Evolutionary conservation across 225 moss, liverwort and hornwort species (phyloP), one percentile per base, ranked within the genome.

Genomic region (Bryum argenteum): DNA sequence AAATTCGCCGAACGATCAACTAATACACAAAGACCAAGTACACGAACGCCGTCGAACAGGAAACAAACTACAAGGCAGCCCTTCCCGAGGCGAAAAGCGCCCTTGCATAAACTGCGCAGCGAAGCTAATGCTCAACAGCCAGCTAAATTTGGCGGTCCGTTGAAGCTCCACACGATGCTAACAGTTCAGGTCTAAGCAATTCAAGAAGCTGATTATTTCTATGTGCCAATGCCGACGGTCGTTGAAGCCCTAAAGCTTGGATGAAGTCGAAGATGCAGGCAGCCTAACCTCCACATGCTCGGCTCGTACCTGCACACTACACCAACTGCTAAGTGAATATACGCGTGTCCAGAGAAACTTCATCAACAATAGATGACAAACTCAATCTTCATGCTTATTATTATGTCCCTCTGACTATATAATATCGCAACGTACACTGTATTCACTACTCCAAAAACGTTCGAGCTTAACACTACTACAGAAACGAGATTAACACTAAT

Each of bases 231-330:
- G 81, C 81, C 81, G 73, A 76, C 78, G 80, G 80, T 74, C 19
- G 78, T 78, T 73, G 81, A 72, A 67, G 50, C 73, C 80, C 78
- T 78, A 58, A 59, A 76, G 72, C 70, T 77, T 45, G 56, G 72
- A 47, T 52, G 58, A 22, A 58, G 73, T 83, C 75, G 78, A 67
- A 75, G 83, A 83, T 83, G 70, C 67, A 21, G 62, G 70, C 80
- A 78, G 83, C 78, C 55, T 81, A 83, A 83, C 87, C 83, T 78
- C 87, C 83, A 83, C 87, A 83, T 81, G 76, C 83, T 83, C 75
- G 78, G 63, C 81, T 76, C 65, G 80, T 61, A 72, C 78, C 86
- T 86, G 86, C 19, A 65, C 52, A 71, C 17, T 77, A 54, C 75
- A 80, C 80, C 87, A 78, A 81, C 75, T 69, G n/a, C 33, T 33